Conservation (phyloP, 352 stramenopile species). For the Blastocystis hominis region DNA sequence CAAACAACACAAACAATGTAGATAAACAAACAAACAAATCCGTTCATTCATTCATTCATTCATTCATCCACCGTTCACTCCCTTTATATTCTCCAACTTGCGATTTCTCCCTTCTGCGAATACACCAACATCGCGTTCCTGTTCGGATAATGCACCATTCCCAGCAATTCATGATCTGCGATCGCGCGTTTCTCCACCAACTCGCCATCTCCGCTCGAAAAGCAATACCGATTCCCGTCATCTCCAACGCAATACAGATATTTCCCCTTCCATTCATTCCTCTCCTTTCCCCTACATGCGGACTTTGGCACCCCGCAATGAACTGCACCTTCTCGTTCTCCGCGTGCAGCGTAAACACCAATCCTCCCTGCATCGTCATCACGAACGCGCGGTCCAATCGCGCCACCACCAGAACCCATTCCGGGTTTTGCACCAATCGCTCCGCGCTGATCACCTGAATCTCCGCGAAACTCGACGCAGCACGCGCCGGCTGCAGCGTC, state of each 20-base stretch:
- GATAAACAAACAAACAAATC: too few species aligned
- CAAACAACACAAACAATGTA: background rate
- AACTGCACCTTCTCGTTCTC: background rate
- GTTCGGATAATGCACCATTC: background rate
- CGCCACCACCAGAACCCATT: background rate
- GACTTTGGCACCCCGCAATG: background rate
- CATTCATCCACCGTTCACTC: background rate
- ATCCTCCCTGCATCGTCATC: background rate
- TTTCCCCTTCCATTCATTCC: background rate
- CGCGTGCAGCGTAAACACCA: background rate
- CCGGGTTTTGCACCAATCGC: background rate
- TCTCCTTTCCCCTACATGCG: background rate
- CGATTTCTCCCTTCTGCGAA: constrained; percentile 19
- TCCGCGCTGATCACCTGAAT: background rate
- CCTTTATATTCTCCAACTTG: background rate
- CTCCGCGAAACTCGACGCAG: background rate
- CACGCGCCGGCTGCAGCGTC: constrained; percentile 67
- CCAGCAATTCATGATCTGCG: background rate
- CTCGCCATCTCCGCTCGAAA: background rate
- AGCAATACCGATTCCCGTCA: constrained; percentile 16
- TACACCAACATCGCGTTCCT: background rate
- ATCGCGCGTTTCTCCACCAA: constrained; percentile 18
- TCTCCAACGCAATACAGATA: constrained; percentile 52
- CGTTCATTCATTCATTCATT: background rate
- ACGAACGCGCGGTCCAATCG: background rate